These are phyloP conservation scores for Solanum gandarillasii DNA, from an alignment of 257 asterid genomes.

Conservation along the genomic window DNA sequence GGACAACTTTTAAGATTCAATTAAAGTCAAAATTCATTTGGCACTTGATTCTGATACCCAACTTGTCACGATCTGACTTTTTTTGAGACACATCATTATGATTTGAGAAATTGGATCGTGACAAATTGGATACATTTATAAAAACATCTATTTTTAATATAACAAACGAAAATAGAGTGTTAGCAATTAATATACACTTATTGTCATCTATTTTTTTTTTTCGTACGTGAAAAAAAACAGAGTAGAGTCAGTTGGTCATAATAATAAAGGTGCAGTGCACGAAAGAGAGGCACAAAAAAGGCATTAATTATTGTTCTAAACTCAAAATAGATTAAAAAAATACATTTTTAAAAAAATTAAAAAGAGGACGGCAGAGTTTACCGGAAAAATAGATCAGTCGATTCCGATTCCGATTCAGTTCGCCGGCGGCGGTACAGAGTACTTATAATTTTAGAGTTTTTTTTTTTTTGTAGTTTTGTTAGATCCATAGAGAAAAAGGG, in stretches of 20 bases:
- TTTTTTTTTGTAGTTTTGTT: neutral
- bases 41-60: too few relatives aligned
- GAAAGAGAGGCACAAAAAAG: neutral
- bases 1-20: too few relatives aligned
- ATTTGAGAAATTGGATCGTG: too few relatives aligned
- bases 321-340: neutral
- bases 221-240: neutral
- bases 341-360: neutral
- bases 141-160: neutral
- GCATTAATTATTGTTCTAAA: neutral
- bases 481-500: neutral
- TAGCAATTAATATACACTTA: neutral
- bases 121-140: accelerated
- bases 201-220: neutral
- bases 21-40: too few relatives aligned
- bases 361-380: neutral
- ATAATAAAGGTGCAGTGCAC: neutral
- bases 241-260: neutral
- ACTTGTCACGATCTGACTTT: too few relatives aligned
- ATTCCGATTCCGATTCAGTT: neutral
- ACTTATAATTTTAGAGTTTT: neutral
- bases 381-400: neutral
- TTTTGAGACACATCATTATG: accelerated
- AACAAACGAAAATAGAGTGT: accelerated
- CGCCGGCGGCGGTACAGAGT: neutral